phyloP scores from a whole-genome alignment of 108 stramenopile genomes.

The Nitzschia inconspicua region DNA sequence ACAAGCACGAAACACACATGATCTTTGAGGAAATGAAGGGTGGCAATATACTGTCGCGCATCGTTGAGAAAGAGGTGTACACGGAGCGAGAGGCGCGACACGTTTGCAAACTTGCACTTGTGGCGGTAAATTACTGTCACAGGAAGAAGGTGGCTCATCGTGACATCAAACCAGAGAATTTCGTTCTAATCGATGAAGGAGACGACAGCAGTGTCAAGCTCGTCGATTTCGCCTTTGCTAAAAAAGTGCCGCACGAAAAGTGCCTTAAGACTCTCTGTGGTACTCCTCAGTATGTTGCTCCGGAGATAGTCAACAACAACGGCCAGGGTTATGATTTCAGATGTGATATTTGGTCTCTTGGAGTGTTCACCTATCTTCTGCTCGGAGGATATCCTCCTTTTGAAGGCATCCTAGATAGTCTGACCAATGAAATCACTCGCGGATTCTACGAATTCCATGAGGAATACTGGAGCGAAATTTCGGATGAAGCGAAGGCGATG shows the following conservation, averaged over 20 bases:
- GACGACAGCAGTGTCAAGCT: constrained; percentile 88
- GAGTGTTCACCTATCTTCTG: constrained; percentile 92
- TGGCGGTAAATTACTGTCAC: constrained; percentile 87
- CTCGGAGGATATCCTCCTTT: constrained; percentile 94
- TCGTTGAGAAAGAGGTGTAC: constrained; percentile 90
- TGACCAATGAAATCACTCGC: constrained; percentile 50
- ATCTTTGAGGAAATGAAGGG: constrained; percentile 77
- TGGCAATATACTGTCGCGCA: constrained; percentile 92
- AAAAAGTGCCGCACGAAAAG: constrained; percentile 61
- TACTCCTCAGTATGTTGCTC: constrained; percentile 66
- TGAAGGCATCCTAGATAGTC: constrained; percentile 56
- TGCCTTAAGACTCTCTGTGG: constrained; percentile 71
- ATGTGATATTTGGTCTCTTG: constrained; percentile 92
- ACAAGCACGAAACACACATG: constrained; percentile 39
- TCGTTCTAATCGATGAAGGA: constrained; percentile 53
- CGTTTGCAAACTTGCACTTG: constrained; percentile 75
- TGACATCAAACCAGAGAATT: constrained; percentile 92
- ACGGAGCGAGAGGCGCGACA: constrained; percentile 94
- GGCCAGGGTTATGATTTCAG: constrained; percentile 54
- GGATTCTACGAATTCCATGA: constrained; percentile 66
- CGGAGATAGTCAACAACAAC: constrained; percentile 59
- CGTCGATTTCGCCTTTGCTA: constrained; percentile 98
- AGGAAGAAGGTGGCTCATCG: constrained; percentile 78
- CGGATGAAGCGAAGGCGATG: constrained; percentile 76
- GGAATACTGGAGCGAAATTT: constrained; percentile 75